Percentiles rank a stretch among this genome's conserved stretches.
phyloP scores from a whole-genome alignment of 148 eudicot species.

The Cornus suecica region DNA sequence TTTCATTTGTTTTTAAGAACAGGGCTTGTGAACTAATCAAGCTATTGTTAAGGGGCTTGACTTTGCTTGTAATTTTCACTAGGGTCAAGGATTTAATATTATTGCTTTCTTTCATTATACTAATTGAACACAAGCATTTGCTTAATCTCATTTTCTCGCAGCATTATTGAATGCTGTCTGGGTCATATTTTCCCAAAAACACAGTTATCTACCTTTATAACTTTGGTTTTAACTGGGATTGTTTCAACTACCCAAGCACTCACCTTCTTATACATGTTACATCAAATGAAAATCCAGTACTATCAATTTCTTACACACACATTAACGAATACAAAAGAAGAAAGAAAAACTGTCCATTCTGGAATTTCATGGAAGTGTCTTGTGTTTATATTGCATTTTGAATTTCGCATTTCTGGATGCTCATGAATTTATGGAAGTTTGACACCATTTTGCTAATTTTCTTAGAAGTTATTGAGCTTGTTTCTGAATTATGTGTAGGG shows the following conservation, averaged over 20 bases:
- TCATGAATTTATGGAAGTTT: not conserved
- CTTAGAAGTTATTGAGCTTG: not conserved
- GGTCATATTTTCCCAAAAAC: not conserved
- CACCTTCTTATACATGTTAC: no score
- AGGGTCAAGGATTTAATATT: not conserved
- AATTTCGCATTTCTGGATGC: not conserved
- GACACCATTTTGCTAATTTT: not conserved
- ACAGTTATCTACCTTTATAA: no score
- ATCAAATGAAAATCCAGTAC: not conserved
- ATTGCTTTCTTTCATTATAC: not conserved
- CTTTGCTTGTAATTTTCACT: not conserved
- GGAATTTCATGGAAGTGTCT: not conserved
- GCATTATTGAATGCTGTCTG: not conserved
- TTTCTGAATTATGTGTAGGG: constrained; percentile 40
- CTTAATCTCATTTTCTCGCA: not conserved
- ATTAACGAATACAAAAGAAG: not conserved
- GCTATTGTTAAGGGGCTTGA: not conserved
- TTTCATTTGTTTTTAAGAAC: not conserved
- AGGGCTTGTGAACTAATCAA: not conserved
- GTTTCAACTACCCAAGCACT: no score
- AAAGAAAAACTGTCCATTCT: not conserved
- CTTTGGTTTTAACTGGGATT: no score
- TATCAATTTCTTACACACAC: not conserved
- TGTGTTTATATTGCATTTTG: not conserved
- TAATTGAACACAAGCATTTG: not conserved